Base-by-base conservation (phyloP, 805 yeast species). In the Lipomyces chichibuensis region DNA sequence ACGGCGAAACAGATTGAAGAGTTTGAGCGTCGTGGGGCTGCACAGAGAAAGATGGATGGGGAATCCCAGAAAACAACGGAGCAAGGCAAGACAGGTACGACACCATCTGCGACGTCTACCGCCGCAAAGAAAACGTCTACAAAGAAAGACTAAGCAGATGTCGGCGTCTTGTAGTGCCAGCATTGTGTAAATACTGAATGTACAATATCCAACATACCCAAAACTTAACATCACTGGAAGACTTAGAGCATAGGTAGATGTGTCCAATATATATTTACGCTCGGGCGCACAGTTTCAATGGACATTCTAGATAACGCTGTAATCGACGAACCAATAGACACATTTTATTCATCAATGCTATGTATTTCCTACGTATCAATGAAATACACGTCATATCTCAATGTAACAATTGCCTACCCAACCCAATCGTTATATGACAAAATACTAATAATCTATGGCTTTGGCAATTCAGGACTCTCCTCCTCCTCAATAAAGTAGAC, bases 1-100 rank as follows among this genome's bases (percentile, higher is more conserved):
- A 91, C 97, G 0, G 88, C 81, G 61, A 78, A 80, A 64, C 75
- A 83, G 46, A 86, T 94, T 54, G 84, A 80, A 3, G 77, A 76
- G 9, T 76, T 90, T 32, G 98, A 94, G 76, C 90, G 85, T 77
- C 82, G 52, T 4, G 25, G 33, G 23, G 72, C 71, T 3, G 89
- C 88, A 74, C 76, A 71, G 51, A 72, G 72, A n/a, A 79, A 75
- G 65, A 67, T 72, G 11, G 68, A 59, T n/a, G 60, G 53, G 29
- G 37, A 27, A 20, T 55, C 56, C 7, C 39, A 53, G 39, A 56
- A 52, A 27, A 20, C 53, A 23, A 33, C 49, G 25, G 52, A 29
- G 33, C 1, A 13, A 13, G 43, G n/a, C 13, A 37, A 37, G 39
- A 13, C 39, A 37, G 43, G 17, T 13, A 14, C 5, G 17, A 37